Evolutionary conservation across 2,329 filamentous ascomycete species (phyloP).

Genomic region (Claviceps digitariae): DNA sequence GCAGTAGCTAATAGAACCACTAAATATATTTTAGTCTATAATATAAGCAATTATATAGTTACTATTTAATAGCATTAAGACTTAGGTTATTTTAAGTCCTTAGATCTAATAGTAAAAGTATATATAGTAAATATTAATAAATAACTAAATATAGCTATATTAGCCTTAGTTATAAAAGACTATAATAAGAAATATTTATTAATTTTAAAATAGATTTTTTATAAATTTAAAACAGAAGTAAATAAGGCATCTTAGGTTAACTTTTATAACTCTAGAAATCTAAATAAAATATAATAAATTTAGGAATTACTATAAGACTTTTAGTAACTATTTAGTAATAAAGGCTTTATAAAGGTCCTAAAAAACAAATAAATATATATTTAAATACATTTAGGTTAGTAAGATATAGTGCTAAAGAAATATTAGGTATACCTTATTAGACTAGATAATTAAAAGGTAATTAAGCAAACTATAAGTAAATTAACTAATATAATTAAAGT

Average conservation of each 20-base stretch:
- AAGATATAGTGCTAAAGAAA: not conserved
- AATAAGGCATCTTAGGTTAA: not conserved
- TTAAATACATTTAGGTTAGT: not conserved
- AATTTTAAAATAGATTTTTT: not conserved
- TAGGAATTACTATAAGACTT: not conserved
- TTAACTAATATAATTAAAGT: not conserved
- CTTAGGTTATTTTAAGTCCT: not conserved
- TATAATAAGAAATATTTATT: not conserved
- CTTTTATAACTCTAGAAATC: not conserved
- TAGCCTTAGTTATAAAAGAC: not conserved
- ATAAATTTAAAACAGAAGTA: not conserved
- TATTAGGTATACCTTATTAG: not conserved
- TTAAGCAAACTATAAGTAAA: not conserved
- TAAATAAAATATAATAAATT: not conserved
- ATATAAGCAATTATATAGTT: not conserved
- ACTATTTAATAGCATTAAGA: not conserved
- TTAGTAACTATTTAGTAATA: not conserved
- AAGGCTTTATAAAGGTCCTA: not conserved
- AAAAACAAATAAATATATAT: not conserved
- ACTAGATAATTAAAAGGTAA: not conserved
- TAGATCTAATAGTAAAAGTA: not conserved
- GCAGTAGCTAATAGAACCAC: not conserved
- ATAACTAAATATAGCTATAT: accelerated
- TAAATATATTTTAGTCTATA: not conserved
- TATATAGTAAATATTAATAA: not conserved